Percentiles rank a stretch among this genome's conserved stretches.
Evolutionary conservation across 257 asterid genomes (phyloP).

Genomic region (Henckelia pumila): DNA sequence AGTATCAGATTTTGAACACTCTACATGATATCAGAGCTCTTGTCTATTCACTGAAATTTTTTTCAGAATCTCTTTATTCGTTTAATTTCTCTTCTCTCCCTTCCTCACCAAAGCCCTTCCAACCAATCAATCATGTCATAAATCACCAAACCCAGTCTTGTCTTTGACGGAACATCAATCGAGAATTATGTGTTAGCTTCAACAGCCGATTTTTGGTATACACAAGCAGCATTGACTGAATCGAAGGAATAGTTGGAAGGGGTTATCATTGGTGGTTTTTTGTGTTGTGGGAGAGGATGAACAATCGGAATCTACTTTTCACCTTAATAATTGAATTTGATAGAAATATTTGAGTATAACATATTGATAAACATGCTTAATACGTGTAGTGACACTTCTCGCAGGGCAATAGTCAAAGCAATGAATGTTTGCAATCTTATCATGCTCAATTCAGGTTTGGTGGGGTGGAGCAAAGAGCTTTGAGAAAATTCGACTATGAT

Average conservation of each 20-base stretch:
- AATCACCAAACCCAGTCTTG: neutral
- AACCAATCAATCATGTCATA: neutral
- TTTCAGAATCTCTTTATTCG: neutral
- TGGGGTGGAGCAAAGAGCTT: neutral
- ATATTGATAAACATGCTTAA: conserved; percentile 14
- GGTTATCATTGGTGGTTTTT: no score
- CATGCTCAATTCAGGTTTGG: conserved; percentile 16
- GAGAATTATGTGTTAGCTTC: no score
- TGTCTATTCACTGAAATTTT: no score
- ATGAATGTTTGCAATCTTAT: neutral
- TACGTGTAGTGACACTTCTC: neutral
- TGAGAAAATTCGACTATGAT: neutral
- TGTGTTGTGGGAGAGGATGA: no score
- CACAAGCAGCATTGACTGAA: no score
- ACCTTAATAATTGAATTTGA: conserved; percentile 9
- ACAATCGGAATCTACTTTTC: no score
- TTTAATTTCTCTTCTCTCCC: neutral
- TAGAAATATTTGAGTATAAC: conserved; percentile 2
- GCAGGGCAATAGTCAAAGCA: conserved; percentile 1
- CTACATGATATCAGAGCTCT: neutral
- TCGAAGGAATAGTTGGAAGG: no score
- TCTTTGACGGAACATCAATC: neutral
- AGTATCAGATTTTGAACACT: neutral
- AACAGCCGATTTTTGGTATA: no score
- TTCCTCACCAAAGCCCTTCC: neutral